Percentiles rank a stretch among this genome's conserved stretches.
These are phyloP conservation scores for Claviceps humidiphila DNA, from an alignment of 2,329 filamentous ascomycete genomes.

Conservation along the genomic window DNA sequence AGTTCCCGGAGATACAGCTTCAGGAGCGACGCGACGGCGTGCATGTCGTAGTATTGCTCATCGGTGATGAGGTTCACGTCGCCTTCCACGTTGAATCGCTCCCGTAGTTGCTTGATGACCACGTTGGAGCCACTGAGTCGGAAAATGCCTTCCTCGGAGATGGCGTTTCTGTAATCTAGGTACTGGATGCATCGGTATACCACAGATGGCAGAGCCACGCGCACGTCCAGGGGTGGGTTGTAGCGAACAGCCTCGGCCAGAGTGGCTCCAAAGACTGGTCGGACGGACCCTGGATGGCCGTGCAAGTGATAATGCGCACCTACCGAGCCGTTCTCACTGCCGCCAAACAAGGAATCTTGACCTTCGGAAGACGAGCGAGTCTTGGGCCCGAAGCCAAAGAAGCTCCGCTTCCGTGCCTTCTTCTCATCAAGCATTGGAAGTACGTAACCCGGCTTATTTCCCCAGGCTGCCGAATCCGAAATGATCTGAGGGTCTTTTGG, in stretches of 20 bases:
- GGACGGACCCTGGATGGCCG: slow-evolving; percentile 38
- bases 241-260: slow-evolving; percentile 76
- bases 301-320: slow-evolving; percentile 22
- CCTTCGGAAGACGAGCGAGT: slow-evolving; percentile 44
- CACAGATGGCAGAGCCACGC: slow-evolving; percentile 73
- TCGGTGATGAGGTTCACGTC: slow-evolving; percentile 79
- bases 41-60: slow-evolving; percentile 83
- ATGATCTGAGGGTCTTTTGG: slow-evolving; percentile 78
- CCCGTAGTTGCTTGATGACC: slow-evolving; percentile 78
- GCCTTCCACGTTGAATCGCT: slow-evolving; percentile 86
- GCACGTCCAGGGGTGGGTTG: slow-evolving; percentile 59
- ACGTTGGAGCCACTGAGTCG: slow-evolving; percentile 92
- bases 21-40: slow-evolving; percentile 84
- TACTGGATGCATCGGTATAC: slow-evolving; percentile 95
- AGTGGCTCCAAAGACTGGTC: slow-evolving; percentile 72
- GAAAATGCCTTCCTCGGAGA: slow-evolving; percentile 88
- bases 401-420: slow-evolving; percentile 63
- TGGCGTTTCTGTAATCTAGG: slow-evolving; percentile 67
- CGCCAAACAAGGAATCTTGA: slow-evolving; percentile 41
- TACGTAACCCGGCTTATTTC: slow-evolving; percentile 52
- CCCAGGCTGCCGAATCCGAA: slow-evolving; percentile 71
- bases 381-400: slow-evolving; percentile 58
- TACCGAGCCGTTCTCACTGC: slow-evolving; percentile 31
- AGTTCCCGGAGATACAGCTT: slow-evolving; percentile 91
- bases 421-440: slow-evolving; percentile 55